These are phyloP conservation scores for Saccharomycopsis sp. DNA, from an alignment of 805 yeast genomes.

Conservation along the genomic window DNA sequence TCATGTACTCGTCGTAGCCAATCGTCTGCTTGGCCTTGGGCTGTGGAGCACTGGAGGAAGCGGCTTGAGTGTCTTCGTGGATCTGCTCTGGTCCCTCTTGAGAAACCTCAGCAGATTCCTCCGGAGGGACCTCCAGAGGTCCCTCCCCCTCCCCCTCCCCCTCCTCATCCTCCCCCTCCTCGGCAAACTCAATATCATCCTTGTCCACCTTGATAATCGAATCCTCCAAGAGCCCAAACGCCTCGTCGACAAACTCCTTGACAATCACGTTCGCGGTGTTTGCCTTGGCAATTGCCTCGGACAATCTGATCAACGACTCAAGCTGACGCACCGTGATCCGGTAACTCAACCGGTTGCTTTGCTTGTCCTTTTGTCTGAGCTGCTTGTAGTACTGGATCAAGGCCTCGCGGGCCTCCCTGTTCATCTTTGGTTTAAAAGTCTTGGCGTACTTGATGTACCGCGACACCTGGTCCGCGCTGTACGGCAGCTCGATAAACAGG, in stretches of 20 bases:
- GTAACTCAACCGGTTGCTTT: constrained; percentile 81
- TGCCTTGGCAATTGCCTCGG: constrained; percentile 96
- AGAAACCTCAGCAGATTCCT: constrained; percentile 17
- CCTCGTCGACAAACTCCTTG: constrained; percentile 83
- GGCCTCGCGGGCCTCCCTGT: constrained; percentile 67
- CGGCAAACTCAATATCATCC: constrained; percentile 83
- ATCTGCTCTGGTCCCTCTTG: constrained; percentile 2
- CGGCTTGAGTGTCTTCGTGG: not conserved
- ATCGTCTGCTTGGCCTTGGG: constrained; percentile 37
- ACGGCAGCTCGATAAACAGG: constrained; percentile 84
- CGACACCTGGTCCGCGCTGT: constrained; percentile 75
- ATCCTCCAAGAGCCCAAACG: constrained; percentile 80
- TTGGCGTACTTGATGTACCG: constrained; percentile 87
- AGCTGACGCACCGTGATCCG: constrained; percentile 95
- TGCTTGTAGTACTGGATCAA: constrained; percentile 76
- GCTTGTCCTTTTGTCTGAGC: constrained; percentile 82
- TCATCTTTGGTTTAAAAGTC: constrained; percentile 85
- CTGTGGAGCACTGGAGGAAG: constrained; percentile 3
- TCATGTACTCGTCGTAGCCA: constrained; percentile 78
- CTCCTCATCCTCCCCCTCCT: constrained; percentile 33
- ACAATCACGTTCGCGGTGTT: constrained; percentile 86
- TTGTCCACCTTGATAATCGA: constrained; percentile 90
- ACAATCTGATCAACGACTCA: constrained; percentile 85
- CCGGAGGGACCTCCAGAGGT: constrained; percentile 10
- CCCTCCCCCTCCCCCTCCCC: constrained; percentile 20